Evolutionary conservation across 208 protist species (phyloP).

Genomic region (Crithidia acanthocephali): DNA sequence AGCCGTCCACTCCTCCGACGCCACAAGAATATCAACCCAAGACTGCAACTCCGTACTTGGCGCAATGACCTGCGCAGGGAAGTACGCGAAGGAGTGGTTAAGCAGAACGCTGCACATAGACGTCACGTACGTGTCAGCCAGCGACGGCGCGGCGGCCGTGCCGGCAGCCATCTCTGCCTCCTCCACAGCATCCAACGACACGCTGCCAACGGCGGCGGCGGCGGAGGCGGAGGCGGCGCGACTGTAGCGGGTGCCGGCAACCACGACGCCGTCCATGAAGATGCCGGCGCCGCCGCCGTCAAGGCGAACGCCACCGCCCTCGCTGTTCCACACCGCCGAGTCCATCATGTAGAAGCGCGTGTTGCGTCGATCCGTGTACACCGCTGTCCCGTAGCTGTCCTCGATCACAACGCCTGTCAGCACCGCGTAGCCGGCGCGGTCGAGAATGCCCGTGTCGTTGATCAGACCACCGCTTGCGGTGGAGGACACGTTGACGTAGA

Average conservation of each 20-base stretch:
- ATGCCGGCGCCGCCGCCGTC: constrained; percentile 33
- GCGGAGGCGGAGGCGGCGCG: background rate
- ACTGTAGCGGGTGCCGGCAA: constrained; percentile 41
- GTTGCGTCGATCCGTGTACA: constrained; percentile 31
- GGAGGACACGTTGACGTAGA: constrained; percentile 37
- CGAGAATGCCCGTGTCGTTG: background rate
- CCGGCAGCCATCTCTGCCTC: background rate
- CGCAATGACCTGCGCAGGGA: background rate
- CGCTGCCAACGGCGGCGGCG: too few species aligned
- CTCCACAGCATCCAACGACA: background rate
- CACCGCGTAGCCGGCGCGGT: constrained; percentile 11
- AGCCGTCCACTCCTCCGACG: background rate
- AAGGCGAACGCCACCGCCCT: constrained; percentile 41
- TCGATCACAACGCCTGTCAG: constrained; percentile 28
- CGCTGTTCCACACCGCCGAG: constrained; percentile 38
- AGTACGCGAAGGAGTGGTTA: constrained; percentile 21
- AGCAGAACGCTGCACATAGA: constrained; percentile 45
- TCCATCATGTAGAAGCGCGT: constrained; percentile 37
- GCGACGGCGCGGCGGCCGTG: background rate
- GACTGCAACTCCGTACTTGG: background rate
- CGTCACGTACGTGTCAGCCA: constrained; percentile 8
- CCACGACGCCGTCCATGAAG: constrained; percentile 32
- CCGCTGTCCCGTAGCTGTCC: constrained; percentile 37
- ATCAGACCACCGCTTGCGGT: background rate
- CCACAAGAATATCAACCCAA: background rate